phyloP scores from a whole-genome alignment of 345 rosid species.

The Kernera saxatilis region DNA sequence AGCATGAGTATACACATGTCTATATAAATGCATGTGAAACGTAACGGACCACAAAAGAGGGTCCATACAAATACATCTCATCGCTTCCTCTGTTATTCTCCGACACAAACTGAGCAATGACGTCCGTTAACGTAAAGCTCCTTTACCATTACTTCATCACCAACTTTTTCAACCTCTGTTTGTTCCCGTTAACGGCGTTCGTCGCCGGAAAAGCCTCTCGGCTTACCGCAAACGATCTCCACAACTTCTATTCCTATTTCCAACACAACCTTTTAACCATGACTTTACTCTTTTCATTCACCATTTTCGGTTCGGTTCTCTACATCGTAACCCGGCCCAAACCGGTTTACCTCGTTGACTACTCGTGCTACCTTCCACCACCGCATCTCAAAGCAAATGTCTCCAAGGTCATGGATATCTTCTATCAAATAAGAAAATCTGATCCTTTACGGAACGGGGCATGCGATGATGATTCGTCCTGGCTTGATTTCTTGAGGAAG shows the following conservation, averaged over 20 bases:
- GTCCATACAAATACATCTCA: conserved; percentile 18
- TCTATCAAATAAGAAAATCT: conserved; percentile 29
- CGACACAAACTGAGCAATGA: conserved; percentile 20
- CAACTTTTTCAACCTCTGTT: conserved; percentile 16
- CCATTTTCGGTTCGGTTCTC: conserved; percentile 9
- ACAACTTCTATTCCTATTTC: conserved; percentile 10
- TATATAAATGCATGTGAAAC: conserved; percentile 14
- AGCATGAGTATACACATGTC: conserved; percentile 24
- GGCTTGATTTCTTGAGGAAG: conserved; percentile 60
- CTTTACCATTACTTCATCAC: conserved; percentile 23
- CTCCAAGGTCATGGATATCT: conserved; percentile 16
- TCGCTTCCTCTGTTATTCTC: not conserved
- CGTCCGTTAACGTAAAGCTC: conserved; percentile 23
- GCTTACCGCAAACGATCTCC: conserved; percentile 8
- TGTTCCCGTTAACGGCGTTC: conserved; percentile 25
- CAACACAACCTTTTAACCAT: conserved; percentile 14
- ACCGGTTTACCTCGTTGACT: conserved; percentile 30
- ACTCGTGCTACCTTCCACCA: conserved; percentile 29
- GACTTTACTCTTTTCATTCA: not conserved
- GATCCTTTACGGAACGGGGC: conserved; percentile 32
- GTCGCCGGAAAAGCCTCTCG: conserved; percentile 15
- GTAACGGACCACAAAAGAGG: conserved; percentile 25
- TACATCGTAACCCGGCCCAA: conserved; percentile 21
- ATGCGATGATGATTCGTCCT: conserved; percentile 7
- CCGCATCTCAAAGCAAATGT: not conserved